phyloP scores from a whole-genome alignment of 768 basidiomycete species.

The Terana coerulea region DNA sequence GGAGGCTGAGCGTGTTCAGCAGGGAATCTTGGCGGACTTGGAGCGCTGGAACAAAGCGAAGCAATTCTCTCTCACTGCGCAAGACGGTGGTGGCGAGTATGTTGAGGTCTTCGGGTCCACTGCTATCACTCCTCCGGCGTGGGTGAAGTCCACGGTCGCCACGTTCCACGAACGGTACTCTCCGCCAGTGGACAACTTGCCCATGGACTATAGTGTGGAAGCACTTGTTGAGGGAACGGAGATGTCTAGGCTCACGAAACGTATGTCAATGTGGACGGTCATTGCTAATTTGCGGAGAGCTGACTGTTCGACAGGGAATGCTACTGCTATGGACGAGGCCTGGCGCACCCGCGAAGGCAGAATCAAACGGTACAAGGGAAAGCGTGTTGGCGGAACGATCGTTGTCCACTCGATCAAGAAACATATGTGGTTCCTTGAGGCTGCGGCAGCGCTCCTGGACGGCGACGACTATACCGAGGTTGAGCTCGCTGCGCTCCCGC shows the following conservation, averaged over 20 bases:
- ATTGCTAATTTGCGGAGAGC: constrained; percentile 1
- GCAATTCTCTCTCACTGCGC: background rate
- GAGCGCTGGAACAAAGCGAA: constrained; percentile 27
- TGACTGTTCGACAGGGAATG: constrained; percentile 52
- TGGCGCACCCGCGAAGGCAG: constrained; percentile 76
- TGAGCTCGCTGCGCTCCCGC: constrained; percentile 18
- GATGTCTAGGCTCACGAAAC: constrained; percentile 70
- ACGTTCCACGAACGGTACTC: constrained; percentile 77
- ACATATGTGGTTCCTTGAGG: constrained; percentile 94
- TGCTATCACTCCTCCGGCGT: constrained; percentile 48
- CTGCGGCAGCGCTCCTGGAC: constrained; percentile 82
- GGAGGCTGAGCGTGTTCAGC: constrained; percentile 67
- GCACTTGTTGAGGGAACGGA: constrained; percentile 91
- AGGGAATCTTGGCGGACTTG: constrained; percentile 49
- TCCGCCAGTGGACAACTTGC: constrained; percentile 64
- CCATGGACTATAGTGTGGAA: constrained; percentile 72
- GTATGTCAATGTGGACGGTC: constrained; percentile 29
- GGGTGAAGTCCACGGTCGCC: constrained; percentile 82
- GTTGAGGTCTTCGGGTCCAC: constrained; percentile 22
- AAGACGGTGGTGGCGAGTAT: constrained; percentile 17
- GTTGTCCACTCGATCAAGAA: constrained; percentile 98
- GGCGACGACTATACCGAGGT: constrained; percentile 65
- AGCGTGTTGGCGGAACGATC: constrained; percentile 86
- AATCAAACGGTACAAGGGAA: constrained; percentile 54
- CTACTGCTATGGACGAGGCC: constrained; percentile 57